These are phyloP conservation scores for Penicillium roqueforti DNA, from an alignment of 495 filamentous ascomycete genomes.

Conservation along the genomic window DNA sequence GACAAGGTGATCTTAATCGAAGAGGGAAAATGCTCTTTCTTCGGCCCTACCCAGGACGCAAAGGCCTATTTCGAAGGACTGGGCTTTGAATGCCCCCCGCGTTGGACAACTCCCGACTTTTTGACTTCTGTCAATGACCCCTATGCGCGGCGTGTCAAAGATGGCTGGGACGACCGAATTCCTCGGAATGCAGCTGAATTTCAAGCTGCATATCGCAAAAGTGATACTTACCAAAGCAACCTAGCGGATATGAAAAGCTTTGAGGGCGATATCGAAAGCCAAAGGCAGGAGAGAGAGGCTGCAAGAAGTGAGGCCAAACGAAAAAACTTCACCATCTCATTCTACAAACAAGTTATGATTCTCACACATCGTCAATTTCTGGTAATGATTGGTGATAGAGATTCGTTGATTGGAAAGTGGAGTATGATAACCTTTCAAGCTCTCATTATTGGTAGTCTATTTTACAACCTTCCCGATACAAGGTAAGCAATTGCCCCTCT, in stretches of 20 bases:
- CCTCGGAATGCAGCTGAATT: conserved; percentile 59
- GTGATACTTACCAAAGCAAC: conserved; percentile 32
- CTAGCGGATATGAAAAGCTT: conserved; percentile 47
- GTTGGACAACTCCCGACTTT: conserved; percentile 67
- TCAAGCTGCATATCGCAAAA: conserved; percentile 49
- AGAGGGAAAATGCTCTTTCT: conserved; percentile 62
- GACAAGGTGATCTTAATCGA: conserved; percentile 69
- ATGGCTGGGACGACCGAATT: conserved; percentile 57
- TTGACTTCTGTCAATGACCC: conserved; percentile 63
- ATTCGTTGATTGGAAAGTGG: conserved; percentile 49
- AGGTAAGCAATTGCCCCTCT: conserved; percentile 21
- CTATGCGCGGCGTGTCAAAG: conserved; percentile 53
- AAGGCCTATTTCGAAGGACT: conserved; percentile 60
- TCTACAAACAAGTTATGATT: conserved; percentile 62
- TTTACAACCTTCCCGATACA: conserved; percentile 64
- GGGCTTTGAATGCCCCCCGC: conserved; percentile 55
- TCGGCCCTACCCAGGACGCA: conserved; percentile 54
- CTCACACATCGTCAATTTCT: conserved; percentile 64
- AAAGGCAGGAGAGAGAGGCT: conserved; percentile 44
- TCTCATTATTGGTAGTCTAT: conserved; percentile 72
- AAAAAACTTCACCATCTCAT: conserved; percentile 62
- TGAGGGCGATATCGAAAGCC: conserved; percentile 45
- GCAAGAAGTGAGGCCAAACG: conserved; percentile 45
- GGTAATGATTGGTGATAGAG: conserved; percentile 59
- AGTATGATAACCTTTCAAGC: conserved; percentile 65